Percentiles rank a stretch among this genome's conserved stretches.
Conservation (phyloP, 495 filamentous ascomycete genomes). For the Bombardia bombarda region DNA sequence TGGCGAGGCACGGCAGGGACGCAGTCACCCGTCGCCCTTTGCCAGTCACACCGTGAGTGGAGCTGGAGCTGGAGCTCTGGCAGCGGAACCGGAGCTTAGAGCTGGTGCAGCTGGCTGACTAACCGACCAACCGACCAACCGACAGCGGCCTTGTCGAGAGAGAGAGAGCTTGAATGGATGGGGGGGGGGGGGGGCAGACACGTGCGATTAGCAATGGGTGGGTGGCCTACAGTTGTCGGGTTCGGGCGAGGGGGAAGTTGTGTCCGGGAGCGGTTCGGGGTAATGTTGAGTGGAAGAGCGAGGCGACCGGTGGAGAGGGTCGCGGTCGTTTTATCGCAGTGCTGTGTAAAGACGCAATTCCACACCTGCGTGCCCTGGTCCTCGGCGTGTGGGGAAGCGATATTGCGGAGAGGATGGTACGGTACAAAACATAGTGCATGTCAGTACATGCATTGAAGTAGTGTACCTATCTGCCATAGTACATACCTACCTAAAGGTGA, state of each 20-base stretch:
- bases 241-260: not conserved
- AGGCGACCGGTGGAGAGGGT: conserved; percentile 11
- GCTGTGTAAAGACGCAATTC: not conserved
- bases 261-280: conserved; percentile 24
- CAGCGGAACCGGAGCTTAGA: not conserved
- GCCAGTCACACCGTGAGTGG: not conserved
- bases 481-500: too few relatives aligned
- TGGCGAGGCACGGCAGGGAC: conserved; percentile 3
- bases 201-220: too few relatives aligned
- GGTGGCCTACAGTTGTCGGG: too few relatives aligned
- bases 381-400: conserved; percentile 15
- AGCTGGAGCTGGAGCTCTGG: not conserved
- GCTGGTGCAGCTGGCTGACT: not conserved
- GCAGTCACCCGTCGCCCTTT: not conserved
- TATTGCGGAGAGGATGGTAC: conserved; percentile 5
- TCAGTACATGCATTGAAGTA: too few relatives aligned
- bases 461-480: too few relatives aligned
- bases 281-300: conserved; percentile 38
- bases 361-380: too few relatives aligned
- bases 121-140: too few relatives aligned
- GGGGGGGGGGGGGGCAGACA: too few relatives aligned
- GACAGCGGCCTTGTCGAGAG: too few relatives aligned
- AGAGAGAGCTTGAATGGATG: too few relatives aligned
- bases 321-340: conserved; percentile 13
- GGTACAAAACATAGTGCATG: too few relatives aligned